Percentiles rank a stretch among this genome's conserved stretches.
These are phyloP conservation scores for carrot (Daucus carota) DNA, from an alignment of 129 eudicot genomes.

Conservation along the genomic window DH1_v3.0 NC_030382.2:49017001-49017500, in stretches of 20 bases:
- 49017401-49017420: background rate
- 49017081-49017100: background rate
- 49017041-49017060: background rate
- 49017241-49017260: background rate
- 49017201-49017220: background rate
- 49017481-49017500: slow-evolving; percentile 1
- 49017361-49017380: background rate
- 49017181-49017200: background rate
- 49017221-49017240: background rate
- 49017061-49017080: background rate
- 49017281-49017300: slow-evolving; percentile 86
- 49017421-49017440: background rate
- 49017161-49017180: background rate
- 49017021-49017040: background rate
- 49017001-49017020: background rate
- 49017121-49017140: background rate
- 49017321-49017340: slow-evolving; percentile 75
- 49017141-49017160: no score
- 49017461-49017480: background rate
- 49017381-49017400: background rate
- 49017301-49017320: slow-evolving; percentile 79
- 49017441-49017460: background rate
- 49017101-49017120: background rate
- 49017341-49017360: slow-evolving; percentile 70
- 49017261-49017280: slow-evolving; percentile 26